Evolutionary conservation across 257 asterid genomes (phyloP).

Genomic region (Pogostemon cablin): DNA sequence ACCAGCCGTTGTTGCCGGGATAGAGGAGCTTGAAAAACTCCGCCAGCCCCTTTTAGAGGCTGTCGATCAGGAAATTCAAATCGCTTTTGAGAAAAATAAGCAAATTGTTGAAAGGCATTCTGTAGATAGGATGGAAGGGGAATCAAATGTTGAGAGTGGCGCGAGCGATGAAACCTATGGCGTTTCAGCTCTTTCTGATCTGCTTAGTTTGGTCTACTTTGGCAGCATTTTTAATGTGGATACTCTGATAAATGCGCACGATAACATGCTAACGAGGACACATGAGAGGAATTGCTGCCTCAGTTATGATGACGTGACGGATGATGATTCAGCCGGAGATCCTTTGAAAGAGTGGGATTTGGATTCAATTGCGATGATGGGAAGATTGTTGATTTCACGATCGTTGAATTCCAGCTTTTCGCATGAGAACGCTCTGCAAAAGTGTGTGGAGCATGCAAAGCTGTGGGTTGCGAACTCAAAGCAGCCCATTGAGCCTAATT

Average conservation of each 20-base stretch:
- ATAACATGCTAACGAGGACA: slow-evolving; percentile 59
- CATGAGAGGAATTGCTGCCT: slow-evolving; percentile 88
- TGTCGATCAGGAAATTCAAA: slow-evolving; percentile 56
- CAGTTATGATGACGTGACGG: slow-evolving; percentile 84
- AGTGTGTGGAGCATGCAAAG: slow-evolving; percentile 75
- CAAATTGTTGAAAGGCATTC: slow-evolving; percentile 10
- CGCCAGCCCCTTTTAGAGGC: slow-evolving; percentile 67
- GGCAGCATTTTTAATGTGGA: slow-evolving; percentile 74
- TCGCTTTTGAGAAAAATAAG: slow-evolving; percentile 38
- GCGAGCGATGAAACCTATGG: slow-evolving; percentile 16
- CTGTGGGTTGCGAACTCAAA: slow-evolving; percentile 68
- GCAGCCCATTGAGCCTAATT: slow-evolving; percentile 55
- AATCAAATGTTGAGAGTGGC: slow-evolving; percentile 21
- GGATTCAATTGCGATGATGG: slow-evolving; percentile 74
- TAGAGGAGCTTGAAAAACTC: slow-evolving; percentile 81
- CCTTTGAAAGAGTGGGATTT: slow-evolving; percentile 71
- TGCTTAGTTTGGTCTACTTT: slow-evolving; percentile 66
- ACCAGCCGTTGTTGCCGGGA: slow-evolving; percentile 54
- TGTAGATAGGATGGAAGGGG: slow-evolving; percentile 26
- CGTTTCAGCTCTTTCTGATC: slow-evolving; percentile 51
- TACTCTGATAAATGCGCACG: slow-evolving; percentile 47
- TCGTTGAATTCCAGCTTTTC: slow-evolving; percentile 64
- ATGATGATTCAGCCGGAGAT: slow-evolving; percentile 63
- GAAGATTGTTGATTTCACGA: slow-evolving; percentile 62
- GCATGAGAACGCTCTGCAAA: slow-evolving; percentile 64